A percentile compares a stretch with the other conserved stretches of the same genome.
Conservation (phyloP, 768 basidiomycete genomes). For the Sarcomyxa edulis region DNA sequence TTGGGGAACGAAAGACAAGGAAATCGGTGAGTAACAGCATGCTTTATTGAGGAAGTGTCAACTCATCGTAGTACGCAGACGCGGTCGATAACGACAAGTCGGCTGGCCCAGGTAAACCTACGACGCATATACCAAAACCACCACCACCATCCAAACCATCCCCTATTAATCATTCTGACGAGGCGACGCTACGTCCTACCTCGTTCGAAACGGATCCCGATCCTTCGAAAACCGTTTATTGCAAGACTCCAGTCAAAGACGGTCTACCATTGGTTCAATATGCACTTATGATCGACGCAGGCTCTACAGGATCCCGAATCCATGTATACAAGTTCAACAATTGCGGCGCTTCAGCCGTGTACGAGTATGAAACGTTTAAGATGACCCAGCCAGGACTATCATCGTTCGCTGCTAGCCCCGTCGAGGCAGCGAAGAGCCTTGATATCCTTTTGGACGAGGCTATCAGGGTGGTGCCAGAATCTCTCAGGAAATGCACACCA, state of each 20-base stretch:
- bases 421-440: slow-evolving; percentile 71
- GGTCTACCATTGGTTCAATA: slow-evolving; percentile 72
- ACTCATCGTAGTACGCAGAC: not conserved
- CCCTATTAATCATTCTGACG: slow-evolving; percentile 8
- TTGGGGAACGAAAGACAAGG: no score
- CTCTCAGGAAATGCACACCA: slow-evolving; percentile 71
- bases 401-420: slow-evolving; percentile 48
- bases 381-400: slow-evolving; percentile 80
- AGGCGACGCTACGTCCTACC: slow-evolving; percentile 31
- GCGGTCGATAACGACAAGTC: not conserved
- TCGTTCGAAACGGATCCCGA: slow-evolving; percentile 75
- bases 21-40: no score
- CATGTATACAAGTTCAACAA: slow-evolving; percentile 99
- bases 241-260: slow-evolving; percentile 48
- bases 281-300: slow-evolving; percentile 97
- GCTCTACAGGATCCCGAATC: slow-evolving; percentile 94
- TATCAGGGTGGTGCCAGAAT: slow-evolving; percentile 64
- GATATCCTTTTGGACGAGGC: slow-evolving; percentile 82
- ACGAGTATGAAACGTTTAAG: slow-evolving; percentile 93
- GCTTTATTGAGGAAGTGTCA: no score
- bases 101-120: not conserved
- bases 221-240: slow-evolving; percentile 67
- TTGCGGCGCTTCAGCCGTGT: slow-evolving; percentile 66
- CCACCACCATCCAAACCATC: slow-evolving; percentile 7
- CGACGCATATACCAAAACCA: not conserved